Conservation (phyloP, 2,329 filamentous ascomycete genomes). For the Aureobasidium pullulans region DNA sequence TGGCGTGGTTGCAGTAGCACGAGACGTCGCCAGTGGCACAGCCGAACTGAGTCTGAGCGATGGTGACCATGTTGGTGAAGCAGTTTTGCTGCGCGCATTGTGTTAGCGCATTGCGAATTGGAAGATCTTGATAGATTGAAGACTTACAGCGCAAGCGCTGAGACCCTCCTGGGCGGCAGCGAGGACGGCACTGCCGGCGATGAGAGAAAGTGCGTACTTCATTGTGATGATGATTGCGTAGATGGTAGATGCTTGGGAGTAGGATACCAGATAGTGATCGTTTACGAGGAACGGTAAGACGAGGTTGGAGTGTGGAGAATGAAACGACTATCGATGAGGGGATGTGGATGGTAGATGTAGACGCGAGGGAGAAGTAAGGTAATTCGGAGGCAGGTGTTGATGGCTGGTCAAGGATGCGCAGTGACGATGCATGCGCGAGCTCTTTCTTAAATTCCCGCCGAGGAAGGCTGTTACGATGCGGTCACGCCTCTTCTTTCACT, state of each 20-base stretch:
- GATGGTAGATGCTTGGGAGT: slow-evolving; percentile 4
- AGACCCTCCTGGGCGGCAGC: slow-evolving; percentile 28
- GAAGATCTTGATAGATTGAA: neutral
- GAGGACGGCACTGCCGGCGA: slow-evolving; percentile 26
- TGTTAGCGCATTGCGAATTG: neutral
- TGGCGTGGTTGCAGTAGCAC: slow-evolving; percentile 30
- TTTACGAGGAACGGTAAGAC: neutral
- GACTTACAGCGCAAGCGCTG: slow-evolving; percentile 30
- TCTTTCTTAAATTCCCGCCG: neutral
- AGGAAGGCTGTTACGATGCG: neutral
- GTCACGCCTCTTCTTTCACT: neutral
- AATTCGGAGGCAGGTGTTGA: neutral
- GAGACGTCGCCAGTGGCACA: slow-evolving; percentile 25
- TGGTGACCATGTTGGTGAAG: slow-evolving; percentile 30
- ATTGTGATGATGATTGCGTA: slow-evolving; percentile 22
- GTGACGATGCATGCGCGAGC: slow-evolving; percentile 3
- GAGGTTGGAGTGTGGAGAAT: slow-evolving; percentile 9
- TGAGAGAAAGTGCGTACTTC: slow-evolving; percentile 26
- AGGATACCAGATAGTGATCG: slow-evolving; percentile 11
- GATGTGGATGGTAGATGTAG: slow-evolving; percentile 4
- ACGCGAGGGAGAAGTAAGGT: neutral
- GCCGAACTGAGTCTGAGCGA: slow-evolving; percentile 23
- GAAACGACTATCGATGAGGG: slow-evolving; percentile 2
- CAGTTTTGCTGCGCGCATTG: slow-evolving; percentile 25
- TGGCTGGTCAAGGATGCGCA: slow-evolving; percentile 5